These are phyloP conservation scores for Capillidium rhysosporum DNA, from an alignment of 371 early-diverging fungal species.

Conservation along the genomic window DNA sequence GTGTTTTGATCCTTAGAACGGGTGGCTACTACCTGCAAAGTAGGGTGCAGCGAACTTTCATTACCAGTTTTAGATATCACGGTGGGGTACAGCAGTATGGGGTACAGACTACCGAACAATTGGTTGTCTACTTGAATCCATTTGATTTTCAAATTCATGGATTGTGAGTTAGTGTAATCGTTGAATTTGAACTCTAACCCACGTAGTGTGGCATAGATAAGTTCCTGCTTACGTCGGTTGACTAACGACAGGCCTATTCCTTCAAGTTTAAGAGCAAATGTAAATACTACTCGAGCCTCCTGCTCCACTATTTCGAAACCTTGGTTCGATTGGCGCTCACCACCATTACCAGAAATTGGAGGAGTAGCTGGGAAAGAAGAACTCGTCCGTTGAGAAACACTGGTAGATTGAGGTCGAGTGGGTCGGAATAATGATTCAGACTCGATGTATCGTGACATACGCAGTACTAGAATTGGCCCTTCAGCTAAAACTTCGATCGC, in stretches of 20 bases:
- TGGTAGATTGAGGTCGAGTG: slow-evolving; percentile 10
- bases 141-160: slow-evolving; percentile 45
- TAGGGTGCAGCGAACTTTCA: slow-evolving; percentile 33
- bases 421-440: slow-evolving; percentile 35
- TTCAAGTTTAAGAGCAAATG: slow-evolving; percentile 48
- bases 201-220: slow-evolving; percentile 60
- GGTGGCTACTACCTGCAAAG: slow-evolving; percentile 37
- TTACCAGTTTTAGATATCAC: slow-evolving; percentile 39
- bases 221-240: slow-evolving; percentile 38
- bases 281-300: slow-evolving; percentile 29
- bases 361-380: not conserved
- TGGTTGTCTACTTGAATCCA: slow-evolving; percentile 95
- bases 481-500: slow-evolving; percentile 71
- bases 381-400: not conserved
- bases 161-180: slow-evolving; percentile 56
- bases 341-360: not conserved
- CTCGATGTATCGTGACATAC: slow-evolving; percentile 46
- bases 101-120: slow-evolving; percentile 54
- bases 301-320: slow-evolving; percentile 34
- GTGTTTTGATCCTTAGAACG: slow-evolving; percentile 64
- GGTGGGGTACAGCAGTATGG: slow-evolving; percentile 84
- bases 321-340: slow-evolving; percentile 12
- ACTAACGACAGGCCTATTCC: slow-evolving; percentile 84
- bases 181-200: slow-evolving; percentile 48
- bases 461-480: slow-evolving; percentile 60